Evolutionary conservation across 1,139 yeast species (phyloP).

Genomic region (Yamadazyma kanchanaburiensis): DNA sequence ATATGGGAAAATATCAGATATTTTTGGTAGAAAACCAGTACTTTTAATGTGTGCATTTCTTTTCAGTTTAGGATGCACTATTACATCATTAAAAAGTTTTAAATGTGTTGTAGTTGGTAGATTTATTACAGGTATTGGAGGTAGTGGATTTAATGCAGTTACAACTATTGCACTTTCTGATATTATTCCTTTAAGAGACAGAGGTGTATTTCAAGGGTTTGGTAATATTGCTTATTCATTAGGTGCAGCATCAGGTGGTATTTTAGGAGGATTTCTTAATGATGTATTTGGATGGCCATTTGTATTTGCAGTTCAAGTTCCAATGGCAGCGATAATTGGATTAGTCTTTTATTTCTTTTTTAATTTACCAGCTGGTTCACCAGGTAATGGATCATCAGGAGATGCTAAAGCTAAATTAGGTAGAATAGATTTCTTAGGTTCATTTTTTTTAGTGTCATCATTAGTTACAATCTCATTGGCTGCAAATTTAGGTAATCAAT

Average conservation of each 20-base stretch:
- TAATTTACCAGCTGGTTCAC: conserved; percentile 46
- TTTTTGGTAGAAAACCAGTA: conserved; percentile 67
- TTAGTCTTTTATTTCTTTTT: conserved; percentile 33
- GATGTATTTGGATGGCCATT: conserved; percentile 79
- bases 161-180: conserved; percentile 54
- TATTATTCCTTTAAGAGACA: conserved; percentile 47
- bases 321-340: conserved; percentile 56
- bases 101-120: conserved; percentile 55
- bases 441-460: conserved; percentile 54
- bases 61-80: conserved; percentile 38
- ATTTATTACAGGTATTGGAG: conserved; percentile 56
- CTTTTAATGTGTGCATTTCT: conserved; percentile 32
- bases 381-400: conserved; percentile 45
- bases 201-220: conserved; percentile 53
- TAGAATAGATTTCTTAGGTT: conserved; percentile 73
- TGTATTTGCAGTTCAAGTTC: conserved; percentile 53
- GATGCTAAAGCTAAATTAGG: conserved; percentile 39
- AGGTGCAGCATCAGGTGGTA: conserved; percentile 57
- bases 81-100: conserved; percentile 40
- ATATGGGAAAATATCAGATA: conserved; percentile 82
- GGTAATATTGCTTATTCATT: conserved; percentile 47
- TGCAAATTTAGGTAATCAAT: conserved; percentile 66
- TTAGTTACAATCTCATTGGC: conserved; percentile 57
- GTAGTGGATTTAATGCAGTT: conserved; percentile 50
- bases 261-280: conserved; percentile 65